Percentiles rank a stretch among this genome's conserved stretches.
Evolutionary conservation across 768 basidiomycete species (phyloP).

Genomic region (Serpula lacrymans): DNA sequence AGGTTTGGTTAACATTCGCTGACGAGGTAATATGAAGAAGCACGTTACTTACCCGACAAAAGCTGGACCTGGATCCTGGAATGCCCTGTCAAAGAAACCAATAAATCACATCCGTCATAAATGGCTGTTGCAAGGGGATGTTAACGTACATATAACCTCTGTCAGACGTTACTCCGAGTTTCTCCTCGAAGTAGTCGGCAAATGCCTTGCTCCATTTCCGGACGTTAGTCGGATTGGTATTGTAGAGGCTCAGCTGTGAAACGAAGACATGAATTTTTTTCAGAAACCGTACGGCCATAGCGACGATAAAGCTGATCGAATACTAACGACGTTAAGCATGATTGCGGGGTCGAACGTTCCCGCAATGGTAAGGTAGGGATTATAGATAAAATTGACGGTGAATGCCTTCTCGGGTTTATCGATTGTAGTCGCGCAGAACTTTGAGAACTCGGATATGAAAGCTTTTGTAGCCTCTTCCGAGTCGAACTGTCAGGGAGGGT

Average conservation of each 20-base stretch:
- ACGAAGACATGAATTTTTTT: too few species aligned
- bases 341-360: conserved; percentile 71
- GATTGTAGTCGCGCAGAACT: conserved; percentile 53
- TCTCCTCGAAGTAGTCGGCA: conserved; percentile 51
- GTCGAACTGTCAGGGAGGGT: conserved; percentile 10
- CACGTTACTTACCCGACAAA: conserved; percentile 22
- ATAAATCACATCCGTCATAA: too few species aligned
- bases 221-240: conserved; percentile 44
- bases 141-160: conserved; percentile 73
- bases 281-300: too few species aligned
- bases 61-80: conserved; percentile 22
- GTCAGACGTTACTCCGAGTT: conserved; percentile 45
- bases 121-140: too few species aligned
- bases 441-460: conserved; percentile 51
- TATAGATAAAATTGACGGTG: conserved; percentile 50
- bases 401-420: conserved; percentile 55
- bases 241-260: conserved; percentile 56
- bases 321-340: conserved; percentile 54
- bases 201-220: conserved; percentile 53
- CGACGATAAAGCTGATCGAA: background rate
- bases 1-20: too few species aligned
- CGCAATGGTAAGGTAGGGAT: conserved; percentile 56
- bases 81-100: conserved; percentile 12
- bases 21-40: too few species aligned
- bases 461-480: conserved; percentile 28